phyloP scores from a whole-genome alignment of 73 alveolate genomes.

The Stentor roeselii region DNA sequence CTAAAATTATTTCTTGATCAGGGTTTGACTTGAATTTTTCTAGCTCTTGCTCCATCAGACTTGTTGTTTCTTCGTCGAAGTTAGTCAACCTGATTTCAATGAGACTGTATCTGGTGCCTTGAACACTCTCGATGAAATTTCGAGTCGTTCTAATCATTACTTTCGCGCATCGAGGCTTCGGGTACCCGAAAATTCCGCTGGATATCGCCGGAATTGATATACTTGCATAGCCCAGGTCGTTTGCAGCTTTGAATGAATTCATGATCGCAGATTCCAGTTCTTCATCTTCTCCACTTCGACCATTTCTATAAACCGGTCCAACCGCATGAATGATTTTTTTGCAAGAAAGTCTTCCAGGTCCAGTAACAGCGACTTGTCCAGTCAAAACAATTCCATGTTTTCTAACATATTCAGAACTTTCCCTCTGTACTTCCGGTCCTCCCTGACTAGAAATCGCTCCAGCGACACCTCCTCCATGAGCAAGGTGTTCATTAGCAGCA shows the following conservation, averaged over 20 bases:
- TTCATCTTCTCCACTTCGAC: constrained; percentile 29
- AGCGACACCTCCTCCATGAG: constrained; percentile 79
- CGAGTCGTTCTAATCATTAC: constrained; percentile 29
- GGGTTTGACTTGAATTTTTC: not conserved
- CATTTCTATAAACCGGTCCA: constrained; percentile 76
- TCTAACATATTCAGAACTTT: constrained; percentile 50
- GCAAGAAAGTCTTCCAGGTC: constrained; percentile 75
- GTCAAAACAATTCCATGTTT: constrained; percentile 36
- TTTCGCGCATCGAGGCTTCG: constrained; percentile 53
- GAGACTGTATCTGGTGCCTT: not conserved
- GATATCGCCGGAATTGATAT: constrained; percentile 64
- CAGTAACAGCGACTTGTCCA: constrained; percentile 68
- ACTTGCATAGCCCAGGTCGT: not conserved
- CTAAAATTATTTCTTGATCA: not conserved
- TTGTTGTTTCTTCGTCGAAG: constrained; percentile 18
- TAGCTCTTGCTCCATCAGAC: constrained; percentile 17
- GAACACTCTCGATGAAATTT: constrained; percentile 1
- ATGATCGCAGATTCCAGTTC: not conserved
- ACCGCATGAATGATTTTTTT: constrained; percentile 80
- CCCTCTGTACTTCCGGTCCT: constrained; percentile 67
- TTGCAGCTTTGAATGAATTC: constrained; percentile 36
- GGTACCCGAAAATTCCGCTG: constrained; percentile 64
- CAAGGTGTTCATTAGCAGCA: constrained; percentile 72
- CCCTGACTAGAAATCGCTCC: constrained; percentile 74
- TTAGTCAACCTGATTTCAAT: constrained; percentile 29